A percentile compares a stretch with the other conserved stretches of the same genome.
Conservation (phyloP, 306 rosid species). For the Cicer bijugum region DNA sequence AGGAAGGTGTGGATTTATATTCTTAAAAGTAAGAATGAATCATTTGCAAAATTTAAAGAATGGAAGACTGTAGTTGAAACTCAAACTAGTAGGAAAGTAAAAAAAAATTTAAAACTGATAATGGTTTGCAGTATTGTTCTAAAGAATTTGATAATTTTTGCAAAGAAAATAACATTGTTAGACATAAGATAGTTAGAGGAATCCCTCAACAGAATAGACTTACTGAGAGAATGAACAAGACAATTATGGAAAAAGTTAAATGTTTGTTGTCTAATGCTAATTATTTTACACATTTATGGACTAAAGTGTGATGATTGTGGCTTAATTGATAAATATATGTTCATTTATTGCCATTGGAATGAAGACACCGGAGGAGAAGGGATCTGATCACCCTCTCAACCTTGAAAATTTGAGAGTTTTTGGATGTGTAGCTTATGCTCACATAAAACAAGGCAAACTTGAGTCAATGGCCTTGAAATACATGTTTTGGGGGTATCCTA, state of each 20-base stretch:
- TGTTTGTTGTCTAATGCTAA: background rate
- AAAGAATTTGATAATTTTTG: background rate
- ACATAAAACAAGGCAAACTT: background rate
- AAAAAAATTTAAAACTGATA: background rate
- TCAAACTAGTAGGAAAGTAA: background rate
- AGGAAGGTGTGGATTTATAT: background rate
- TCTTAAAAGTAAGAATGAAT: background rate
- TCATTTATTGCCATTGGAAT: background rate
- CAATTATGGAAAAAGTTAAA: background rate
- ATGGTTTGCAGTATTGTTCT: background rate
- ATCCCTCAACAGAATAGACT: background rate
- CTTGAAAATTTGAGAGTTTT: background rate
- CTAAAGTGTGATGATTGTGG: background rate
- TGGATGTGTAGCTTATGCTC: background rate
- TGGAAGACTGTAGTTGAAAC: background rate
- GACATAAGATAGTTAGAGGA: background rate
- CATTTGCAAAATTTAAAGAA: no score
- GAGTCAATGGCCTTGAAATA: background rate
- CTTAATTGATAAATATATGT: background rate
- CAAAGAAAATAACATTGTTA: background rate
- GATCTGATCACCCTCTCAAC: no score
- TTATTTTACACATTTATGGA: background rate
- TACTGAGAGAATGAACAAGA: background rate
- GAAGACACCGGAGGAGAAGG: background rate
- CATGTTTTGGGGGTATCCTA: background rate